A percentile compares a stretch with the other conserved stretches of the same genome.
Conservation (phyloP, 2,329 filamentous ascomycete genomes). For the Dendryphion nanum region DNA sequence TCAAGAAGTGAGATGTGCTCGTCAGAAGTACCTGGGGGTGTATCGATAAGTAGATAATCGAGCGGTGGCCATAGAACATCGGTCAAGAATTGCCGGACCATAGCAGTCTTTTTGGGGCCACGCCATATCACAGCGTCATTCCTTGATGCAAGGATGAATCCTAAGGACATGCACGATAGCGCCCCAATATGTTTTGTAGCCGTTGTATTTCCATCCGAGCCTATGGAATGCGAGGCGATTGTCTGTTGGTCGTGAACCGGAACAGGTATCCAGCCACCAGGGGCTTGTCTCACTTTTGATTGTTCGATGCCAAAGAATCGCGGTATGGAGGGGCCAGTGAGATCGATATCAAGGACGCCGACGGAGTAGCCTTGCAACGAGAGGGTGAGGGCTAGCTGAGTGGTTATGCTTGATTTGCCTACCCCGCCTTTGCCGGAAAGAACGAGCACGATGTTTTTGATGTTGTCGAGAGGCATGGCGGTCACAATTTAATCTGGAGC, state of each 20-base stretch:
- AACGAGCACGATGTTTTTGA: slow-evolving; percentile 77
- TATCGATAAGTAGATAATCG: slow-evolving; percentile 95
- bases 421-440: slow-evolving; percentile 98
- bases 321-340: slow-evolving; percentile 94
- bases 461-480: slow-evolving; percentile 64
- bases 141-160: slow-evolving; percentile 79
- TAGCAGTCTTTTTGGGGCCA: slow-evolving; percentile 97
- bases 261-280: slow-evolving; percentile 90
- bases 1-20: slow-evolving; percentile 96
- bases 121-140: slow-evolving; percentile 96
- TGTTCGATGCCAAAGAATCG: slow-evolving; percentile 89
- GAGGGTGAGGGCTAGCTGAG: slow-evolving; percentile 88
- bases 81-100: slow-evolving; percentile 93
- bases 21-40: slow-evolving; percentile 91
- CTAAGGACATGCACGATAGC: slow-evolving; percentile 85
- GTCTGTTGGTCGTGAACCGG: slow-evolving; percentile 65
- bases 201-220: slow-evolving; percentile 3
- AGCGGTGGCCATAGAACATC: slow-evolving; percentile 83
- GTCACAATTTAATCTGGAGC: slow-evolving; percentile 20
- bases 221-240: slow-evolving; percentile 10
- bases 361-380: slow-evolving; percentile 83
- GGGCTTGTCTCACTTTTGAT: slow-evolving; percentile 86
- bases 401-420: slow-evolving; percentile 96
- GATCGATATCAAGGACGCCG: slow-evolving; percentile 91
- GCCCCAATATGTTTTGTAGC: slow-evolving; percentile 52